phyloP scores from a whole-genome alignment of 768 basidiomycete genomes.

The Piloderma croceum region DNA sequence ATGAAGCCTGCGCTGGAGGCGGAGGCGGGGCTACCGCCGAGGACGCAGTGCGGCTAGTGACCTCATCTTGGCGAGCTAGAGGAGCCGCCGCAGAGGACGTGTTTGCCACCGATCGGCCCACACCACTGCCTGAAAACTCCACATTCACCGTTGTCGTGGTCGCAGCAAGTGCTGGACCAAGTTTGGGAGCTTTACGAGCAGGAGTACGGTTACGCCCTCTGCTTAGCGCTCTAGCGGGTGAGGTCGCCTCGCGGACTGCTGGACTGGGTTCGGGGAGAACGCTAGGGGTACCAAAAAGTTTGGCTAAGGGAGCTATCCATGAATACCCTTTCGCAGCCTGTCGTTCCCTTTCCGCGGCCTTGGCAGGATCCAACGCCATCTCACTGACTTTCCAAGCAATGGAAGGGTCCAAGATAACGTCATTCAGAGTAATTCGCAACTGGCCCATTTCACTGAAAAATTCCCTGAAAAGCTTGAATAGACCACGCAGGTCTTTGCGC shows the following conservation, averaged over 20 bases:
- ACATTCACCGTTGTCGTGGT: conserved; percentile 93
- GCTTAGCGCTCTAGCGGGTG: conserved; percentile 10
- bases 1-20: no score
- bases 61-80: not conserved
- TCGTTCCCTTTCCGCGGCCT: conserved; percentile 36
- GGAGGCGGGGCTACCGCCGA: no score
- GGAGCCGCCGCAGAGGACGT: conserved; percentile 26
- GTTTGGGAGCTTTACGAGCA: conserved; percentile 66
- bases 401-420: conserved; percentile 82
- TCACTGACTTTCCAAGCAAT: conserved; percentile 70
- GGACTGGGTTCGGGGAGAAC: conserved; percentile 21
- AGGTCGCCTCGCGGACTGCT: no score
- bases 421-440: conserved; percentile 78
- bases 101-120: conserved; percentile 50
- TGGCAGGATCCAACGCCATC: conserved; percentile 55
- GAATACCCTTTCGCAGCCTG: conserved; percentile 34
- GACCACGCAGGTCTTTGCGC: conserved; percentile 71
- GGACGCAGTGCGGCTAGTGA: no score
- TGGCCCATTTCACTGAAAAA: conserved; percentile 77
- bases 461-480: conserved; percentile 85
- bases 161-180: conserved; percentile 78
- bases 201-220: conserved; percentile 19
- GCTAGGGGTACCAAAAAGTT: conserved; percentile 52
- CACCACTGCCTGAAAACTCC: conserved; percentile 78
- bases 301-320: conserved; percentile 87